These are phyloP conservation scores for Physcomitrellopsis africana DNA, from an alignment of 225 moss, liverwort and hornwort genomes.

Conservation along the genomic window DNA sequence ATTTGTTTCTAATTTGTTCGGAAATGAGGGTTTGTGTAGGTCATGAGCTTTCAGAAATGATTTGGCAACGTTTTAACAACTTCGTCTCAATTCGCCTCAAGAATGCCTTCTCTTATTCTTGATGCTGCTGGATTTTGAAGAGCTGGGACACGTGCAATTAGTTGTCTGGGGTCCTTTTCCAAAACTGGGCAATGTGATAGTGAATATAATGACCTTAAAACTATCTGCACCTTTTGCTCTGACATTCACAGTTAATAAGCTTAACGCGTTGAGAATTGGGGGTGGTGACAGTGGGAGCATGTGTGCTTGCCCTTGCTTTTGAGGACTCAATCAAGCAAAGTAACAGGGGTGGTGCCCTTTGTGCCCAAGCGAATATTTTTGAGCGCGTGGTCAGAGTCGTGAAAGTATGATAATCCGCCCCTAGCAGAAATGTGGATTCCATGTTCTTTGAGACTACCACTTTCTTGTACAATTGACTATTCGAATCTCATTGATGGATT, in stretches of 20 bases:
- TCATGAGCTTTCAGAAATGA: too few species aligned
- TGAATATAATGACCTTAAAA: neutral
- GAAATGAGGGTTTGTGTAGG: too few species aligned
- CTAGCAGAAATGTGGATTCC: neutral
- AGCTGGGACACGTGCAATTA: neutral
- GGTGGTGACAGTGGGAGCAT: constrained; percentile 56
- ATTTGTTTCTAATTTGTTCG: too few species aligned
- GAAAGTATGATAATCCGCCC: constrained; percentile 46
- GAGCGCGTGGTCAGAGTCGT: constrained; percentile 93
- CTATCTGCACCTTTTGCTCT: neutral
- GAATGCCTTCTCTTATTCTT: neutral
- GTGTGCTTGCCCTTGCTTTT: constrained; percentile 71
- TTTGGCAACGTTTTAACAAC: neutral
- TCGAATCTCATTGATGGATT: neutral
- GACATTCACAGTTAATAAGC: neutral
- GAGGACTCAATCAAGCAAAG: constrained; percentile 51
- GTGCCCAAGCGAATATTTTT: constrained; percentile 86
- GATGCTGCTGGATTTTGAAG: neutral
- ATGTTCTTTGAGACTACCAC: constrained; percentile 1
- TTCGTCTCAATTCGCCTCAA: neutral
- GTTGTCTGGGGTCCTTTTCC: neutral
- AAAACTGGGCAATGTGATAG: neutral
- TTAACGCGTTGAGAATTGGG: constrained; percentile 30
- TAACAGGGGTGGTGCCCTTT: constrained; percentile 78
- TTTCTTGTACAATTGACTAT: neutral